These are phyloP conservation scores for Kondoa malvinella DNA, from an alignment of 768 basidiomycete species.

Conservation along the genomic window DNA sequence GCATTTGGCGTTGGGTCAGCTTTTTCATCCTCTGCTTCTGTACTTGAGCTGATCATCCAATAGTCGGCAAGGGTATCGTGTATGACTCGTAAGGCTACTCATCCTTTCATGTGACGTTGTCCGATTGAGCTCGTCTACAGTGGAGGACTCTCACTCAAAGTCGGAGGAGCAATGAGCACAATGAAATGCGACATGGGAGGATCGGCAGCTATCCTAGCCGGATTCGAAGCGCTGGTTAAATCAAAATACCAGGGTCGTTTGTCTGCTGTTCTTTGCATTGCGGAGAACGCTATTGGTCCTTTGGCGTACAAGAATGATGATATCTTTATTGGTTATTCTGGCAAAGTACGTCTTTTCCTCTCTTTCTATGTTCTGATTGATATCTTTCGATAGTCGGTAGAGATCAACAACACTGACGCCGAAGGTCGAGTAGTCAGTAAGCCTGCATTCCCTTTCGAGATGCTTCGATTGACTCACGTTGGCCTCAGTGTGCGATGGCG, in stretches of 20 bases:
- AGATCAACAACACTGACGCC: conserved; percentile 8
- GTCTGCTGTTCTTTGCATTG: conserved; percentile 2
- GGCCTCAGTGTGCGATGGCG: neutral
- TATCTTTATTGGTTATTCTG: neutral
- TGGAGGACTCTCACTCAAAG: conserved; percentile 3
- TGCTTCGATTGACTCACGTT: neutral
- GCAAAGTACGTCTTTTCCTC: neutral
- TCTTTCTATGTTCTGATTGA: neutral
- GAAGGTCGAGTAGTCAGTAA: conserved; percentile 1
- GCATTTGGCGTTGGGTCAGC: neutral
- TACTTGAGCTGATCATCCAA: neutral
- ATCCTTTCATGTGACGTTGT: too few relatives aligned
- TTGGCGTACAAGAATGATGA: conserved; percentile 8
- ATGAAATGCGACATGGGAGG: conserved; percentile 7
- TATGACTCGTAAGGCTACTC: too few relatives aligned
- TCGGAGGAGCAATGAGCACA: neutral
- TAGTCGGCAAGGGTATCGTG: conserved; percentile 7
- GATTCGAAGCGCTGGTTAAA: neutral
- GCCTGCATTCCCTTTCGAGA: neutral
- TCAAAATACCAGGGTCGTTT: neutral
- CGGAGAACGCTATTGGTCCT: conserved; percentile 7
- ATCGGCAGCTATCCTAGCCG: neutral
- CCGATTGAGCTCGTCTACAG: too few relatives aligned
- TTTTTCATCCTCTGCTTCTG: neutral
- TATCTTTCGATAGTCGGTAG: neutral